These are phyloP conservation scores for Suhomyces bribrorum DNA, from an alignment of 1,139 yeast genomes.

Conservation along the genomic window DNA sequence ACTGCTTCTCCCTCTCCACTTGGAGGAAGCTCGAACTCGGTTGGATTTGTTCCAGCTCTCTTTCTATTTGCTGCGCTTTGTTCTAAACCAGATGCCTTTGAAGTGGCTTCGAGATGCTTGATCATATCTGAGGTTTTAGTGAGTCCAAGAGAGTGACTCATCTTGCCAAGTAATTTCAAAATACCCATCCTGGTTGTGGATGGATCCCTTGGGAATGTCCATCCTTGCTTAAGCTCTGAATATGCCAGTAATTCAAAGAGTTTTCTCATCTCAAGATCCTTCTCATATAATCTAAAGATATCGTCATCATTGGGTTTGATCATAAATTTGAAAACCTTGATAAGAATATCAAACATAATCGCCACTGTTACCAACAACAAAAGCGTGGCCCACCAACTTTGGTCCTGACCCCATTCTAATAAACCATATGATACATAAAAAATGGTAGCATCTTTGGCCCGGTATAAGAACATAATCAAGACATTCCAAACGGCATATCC, in stretches of 20 bases:
- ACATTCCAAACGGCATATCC: constrained; percentile 92
- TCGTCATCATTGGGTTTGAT: constrained; percentile 76
- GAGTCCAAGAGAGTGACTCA: constrained; percentile 6
- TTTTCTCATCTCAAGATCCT: constrained; percentile 64
- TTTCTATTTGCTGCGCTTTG: constrained; percentile 39
- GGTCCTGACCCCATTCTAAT: constrained; percentile 72
- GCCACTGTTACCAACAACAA: constrained; percentile 59
- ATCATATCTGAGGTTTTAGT: constrained; percentile 2
- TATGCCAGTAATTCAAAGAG: constrained; percentile 73
- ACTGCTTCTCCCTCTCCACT: constrained; percentile 47
- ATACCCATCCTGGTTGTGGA: constrained; percentile 27
- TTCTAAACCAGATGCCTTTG: neutral
- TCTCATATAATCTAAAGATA: constrained; percentile 74
- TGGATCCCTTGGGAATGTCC: constrained; percentile 62
- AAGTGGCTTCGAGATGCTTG: neutral
- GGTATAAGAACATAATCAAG: constrained; percentile 68
- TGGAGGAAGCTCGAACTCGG: constrained; percentile 49
- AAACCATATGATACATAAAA: constrained; percentile 76
- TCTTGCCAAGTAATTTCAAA: constrained; percentile 14
- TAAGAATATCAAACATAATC: constrained; percentile 62
- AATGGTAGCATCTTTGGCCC: constrained; percentile 57
- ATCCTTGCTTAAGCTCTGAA: constrained; percentile 74
- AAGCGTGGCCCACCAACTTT: constrained; percentile 83
- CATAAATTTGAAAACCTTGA: constrained; percentile 57
- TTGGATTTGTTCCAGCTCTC: constrained; percentile 53